A percentile compares a stretch with the other conserved stretches of the same genome.
phyloP scores from a whole-genome alignment of 129 eudicot species.

The Kitagawia praeruptora region DNA sequence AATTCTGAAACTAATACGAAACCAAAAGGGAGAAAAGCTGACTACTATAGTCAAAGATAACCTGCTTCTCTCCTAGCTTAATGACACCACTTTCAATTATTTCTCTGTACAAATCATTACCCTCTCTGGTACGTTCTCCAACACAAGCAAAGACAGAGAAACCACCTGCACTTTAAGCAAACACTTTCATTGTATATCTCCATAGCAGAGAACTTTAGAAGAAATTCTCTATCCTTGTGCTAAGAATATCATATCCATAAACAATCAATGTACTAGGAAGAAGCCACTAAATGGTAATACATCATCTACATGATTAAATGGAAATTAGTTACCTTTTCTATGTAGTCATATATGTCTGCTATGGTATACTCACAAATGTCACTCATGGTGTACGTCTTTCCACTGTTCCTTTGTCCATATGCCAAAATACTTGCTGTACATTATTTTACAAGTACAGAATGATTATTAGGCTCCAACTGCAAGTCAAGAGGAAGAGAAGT shows the following conservation, averaged over 20 bases:
- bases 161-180: no score
- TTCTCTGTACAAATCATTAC: no score
- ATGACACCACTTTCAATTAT: no score
- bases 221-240: slow-evolving; percentile 85
- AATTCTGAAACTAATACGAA: no score
- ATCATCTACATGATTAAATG: slow-evolving; percentile 9
- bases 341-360: slow-evolving; percentile 76
- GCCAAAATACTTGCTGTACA: slow-evolving; percentile 83
- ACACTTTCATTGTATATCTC: no score
- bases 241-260: slow-evolving; percentile 24
- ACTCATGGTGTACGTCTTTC: slow-evolving; percentile 93
- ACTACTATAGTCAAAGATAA: no score
- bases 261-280: slow-evolving; percentile 11
- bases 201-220: slow-evolving; percentile 83
- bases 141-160: no score
- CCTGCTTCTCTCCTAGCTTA: no score
- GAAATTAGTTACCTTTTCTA: slow-evolving; percentile 53
- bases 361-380: slow-evolving; percentile 85
- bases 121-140: no score
- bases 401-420: slow-evolving; percentile 97
- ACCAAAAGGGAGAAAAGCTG: no score
- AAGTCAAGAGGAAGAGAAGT: slow-evolving; percentile 4
- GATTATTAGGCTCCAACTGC: not conserved
- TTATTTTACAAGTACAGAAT: not conserved
- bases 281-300: not conserved